Percentiles rank a stretch among this genome's conserved stretches.
These are phyloP conservation scores for Grammothele lineata DNA, from an alignment of 768 basidiomycete species.

Conservation along the genomic window DNA sequence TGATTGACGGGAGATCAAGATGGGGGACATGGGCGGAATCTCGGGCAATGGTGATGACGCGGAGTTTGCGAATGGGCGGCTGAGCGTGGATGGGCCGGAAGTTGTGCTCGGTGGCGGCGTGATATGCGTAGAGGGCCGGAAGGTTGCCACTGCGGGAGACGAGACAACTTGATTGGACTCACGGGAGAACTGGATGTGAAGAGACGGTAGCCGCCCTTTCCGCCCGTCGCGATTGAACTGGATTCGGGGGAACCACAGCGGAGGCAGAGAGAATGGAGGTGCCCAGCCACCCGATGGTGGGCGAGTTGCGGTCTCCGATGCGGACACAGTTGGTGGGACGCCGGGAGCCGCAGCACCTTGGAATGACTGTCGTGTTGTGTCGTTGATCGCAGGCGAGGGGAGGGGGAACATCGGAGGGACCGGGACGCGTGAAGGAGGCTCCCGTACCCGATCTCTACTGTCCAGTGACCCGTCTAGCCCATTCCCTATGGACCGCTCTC, in stretches of 20 bases:
- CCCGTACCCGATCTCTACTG: constrained; percentile 2
- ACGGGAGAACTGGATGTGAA: constrained; percentile 10
- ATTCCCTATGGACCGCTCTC: not conserved
- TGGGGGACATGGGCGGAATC: constrained; percentile 1
- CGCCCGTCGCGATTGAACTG: not conserved
- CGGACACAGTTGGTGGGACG: too few relatives aligned
- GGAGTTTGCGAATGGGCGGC: constrained; percentile 12
- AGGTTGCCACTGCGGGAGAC: not conserved
- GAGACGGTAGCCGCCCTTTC: constrained; percentile 10
- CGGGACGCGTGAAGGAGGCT: constrained; percentile 2
- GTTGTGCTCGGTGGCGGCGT: constrained; percentile 2
- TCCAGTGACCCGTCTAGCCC: constrained; percentile 7
- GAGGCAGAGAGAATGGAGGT: not conserved
- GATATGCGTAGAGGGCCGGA: not conserved
- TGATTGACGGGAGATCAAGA: not conserved
- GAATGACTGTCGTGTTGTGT: too few relatives aligned
- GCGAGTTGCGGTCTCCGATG: too few relatives aligned
- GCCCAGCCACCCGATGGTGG: too few relatives aligned
- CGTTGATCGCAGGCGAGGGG: not conserved
- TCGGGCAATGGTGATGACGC: not conserved
- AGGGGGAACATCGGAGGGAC: constrained; percentile 5
- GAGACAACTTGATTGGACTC: constrained; percentile 9
- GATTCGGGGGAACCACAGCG: constrained; percentile 1
- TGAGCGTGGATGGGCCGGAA: constrained; percentile 4
- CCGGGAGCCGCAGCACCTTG: too few relatives aligned